Percentiles rank a stretch among this genome's conserved stretches.
Evolutionary conservation across 345 rosid species (phyloP).

Genomic region (Ceriops decandra): DNA sequence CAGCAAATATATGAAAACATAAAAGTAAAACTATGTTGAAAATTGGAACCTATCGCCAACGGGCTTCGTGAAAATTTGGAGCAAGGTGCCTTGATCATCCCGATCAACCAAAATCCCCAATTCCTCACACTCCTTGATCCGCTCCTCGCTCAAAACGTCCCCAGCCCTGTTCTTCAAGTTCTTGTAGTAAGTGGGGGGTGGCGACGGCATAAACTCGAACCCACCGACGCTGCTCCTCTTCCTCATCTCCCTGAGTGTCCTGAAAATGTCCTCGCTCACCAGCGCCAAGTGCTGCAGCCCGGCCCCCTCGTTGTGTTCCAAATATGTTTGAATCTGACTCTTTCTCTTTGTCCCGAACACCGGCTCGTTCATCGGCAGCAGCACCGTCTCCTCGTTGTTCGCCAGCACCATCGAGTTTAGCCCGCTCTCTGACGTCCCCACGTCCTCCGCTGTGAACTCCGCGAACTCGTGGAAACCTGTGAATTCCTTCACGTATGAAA

Average conservation of each 20-base stretch:
- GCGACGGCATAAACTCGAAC: slow-evolving; percentile 92
- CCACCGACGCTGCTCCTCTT: slow-evolving; percentile 77
- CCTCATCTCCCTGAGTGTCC: slow-evolving; percentile 76
- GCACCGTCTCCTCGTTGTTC: slow-evolving; percentile 70
- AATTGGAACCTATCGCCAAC: slow-evolving; percentile 61
- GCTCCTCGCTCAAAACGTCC: slow-evolving; percentile 69
- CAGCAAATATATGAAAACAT: no score
- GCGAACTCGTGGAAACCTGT: slow-evolving; percentile 94
- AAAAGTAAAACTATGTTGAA: no score
- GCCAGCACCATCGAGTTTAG: slow-evolving; percentile 75
- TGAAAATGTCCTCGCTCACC: slow-evolving; percentile 67
- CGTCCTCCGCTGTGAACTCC: slow-evolving; percentile 86
- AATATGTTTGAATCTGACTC: slow-evolving; percentile 89
- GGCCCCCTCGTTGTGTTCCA: slow-evolving; percentile 92
- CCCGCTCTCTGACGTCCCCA: slow-evolving; percentile 90
- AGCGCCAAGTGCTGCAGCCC: slow-evolving; percentile 86
- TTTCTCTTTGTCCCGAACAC: slow-evolving; percentile 86
- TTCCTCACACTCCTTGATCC: slow-evolving; percentile 84
- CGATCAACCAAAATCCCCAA: slow-evolving; percentile 86
- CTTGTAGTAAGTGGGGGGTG: slow-evolving; percentile 77
- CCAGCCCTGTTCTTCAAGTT: slow-evolving; percentile 71
- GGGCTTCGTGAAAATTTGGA: slow-evolving; percentile 96
- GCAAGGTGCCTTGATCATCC: slow-evolving; percentile 95
- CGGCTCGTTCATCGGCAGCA: slow-evolving; percentile 85
- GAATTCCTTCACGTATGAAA: slow-evolving; percentile 58